These are phyloP conservation scores for Ustilago nuda DNA, from an alignment of 1,284 basidiomycete species.

Conservation along the genomic window DNA sequence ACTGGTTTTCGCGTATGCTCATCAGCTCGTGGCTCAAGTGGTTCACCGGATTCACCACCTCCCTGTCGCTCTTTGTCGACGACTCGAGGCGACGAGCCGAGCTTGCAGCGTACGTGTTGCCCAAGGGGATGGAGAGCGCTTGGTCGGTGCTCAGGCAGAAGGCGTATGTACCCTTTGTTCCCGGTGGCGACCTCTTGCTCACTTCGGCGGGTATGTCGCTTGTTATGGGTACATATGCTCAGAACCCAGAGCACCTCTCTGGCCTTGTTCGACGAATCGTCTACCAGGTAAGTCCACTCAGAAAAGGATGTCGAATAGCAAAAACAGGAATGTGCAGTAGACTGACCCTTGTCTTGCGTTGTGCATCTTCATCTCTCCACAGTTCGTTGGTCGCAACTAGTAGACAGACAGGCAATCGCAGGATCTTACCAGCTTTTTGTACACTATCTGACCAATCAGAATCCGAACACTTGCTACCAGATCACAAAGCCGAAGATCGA, in stretches of 20 bases:
- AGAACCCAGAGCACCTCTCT: conserved; percentile 87
- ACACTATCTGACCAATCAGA: background rate
- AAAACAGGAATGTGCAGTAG: background rate
- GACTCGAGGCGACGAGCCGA: conserved; percentile 83
- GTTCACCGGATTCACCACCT: conserved; percentile 81
- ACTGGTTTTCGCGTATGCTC: conserved; percentile 74
- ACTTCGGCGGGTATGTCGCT: conserved; percentile 83
- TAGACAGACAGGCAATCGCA: background rate
- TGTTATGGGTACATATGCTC: conserved; percentile 87
- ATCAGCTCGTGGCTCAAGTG: conserved; percentile 76
- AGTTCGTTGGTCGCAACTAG: conserved; percentile 62
- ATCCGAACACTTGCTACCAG: background rate
- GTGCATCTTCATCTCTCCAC: background rate
- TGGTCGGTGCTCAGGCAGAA: conserved; percentile 84
- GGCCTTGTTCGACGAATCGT: conserved; percentile 86
- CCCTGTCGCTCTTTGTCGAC: conserved; percentile 85
- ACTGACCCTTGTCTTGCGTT: conserved; percentile 1
- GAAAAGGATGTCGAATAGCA: background rate
- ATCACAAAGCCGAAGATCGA: background rate
- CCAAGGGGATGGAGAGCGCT: conserved; percentile 77
- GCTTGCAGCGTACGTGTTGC: conserved; percentile 93
- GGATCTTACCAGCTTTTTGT: background rate
- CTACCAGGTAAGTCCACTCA: conserved; percentile 75
- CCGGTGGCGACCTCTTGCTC: conserved; percentile 77
- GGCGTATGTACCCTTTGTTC: conserved; percentile 78